These are phyloP conservation scores for Cetradonia linearis DNA, from an alignment of 495 filamentous ascomycete genomes.

Conservation along the genomic window DNA sequence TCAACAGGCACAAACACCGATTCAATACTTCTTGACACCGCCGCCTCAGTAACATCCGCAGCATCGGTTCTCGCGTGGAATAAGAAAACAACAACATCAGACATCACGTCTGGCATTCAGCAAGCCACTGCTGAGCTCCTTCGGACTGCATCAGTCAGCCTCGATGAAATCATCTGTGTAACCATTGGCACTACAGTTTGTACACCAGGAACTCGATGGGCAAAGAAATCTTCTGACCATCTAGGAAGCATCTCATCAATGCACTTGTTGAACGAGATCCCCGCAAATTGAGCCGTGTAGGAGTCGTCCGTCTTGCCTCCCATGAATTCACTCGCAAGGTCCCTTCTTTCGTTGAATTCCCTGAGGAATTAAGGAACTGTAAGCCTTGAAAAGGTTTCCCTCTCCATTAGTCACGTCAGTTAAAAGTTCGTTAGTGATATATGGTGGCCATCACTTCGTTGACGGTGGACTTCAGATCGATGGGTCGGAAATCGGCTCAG, in stretches of 20 bases:
- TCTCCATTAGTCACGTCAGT: not conserved
- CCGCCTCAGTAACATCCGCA: not conserved
- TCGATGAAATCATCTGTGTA: not conserved
- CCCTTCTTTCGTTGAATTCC: conserved; percentile 6
- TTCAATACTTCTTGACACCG: conserved; percentile 4
- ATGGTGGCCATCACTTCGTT: conserved; percentile 6
- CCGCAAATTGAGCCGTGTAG: not conserved
- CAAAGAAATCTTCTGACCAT: not conserved
- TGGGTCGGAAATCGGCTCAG: not conserved
- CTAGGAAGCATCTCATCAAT: conserved; percentile 2
- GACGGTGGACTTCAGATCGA: conserved; percentile 11
- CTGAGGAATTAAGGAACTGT: not conserved
- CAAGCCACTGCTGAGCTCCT: conserved; percentile 1
- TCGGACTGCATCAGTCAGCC: not conserved
- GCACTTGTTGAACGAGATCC: conserved; percentile 9
- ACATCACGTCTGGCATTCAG: conserved; percentile 9
- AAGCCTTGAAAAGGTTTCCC: not conserved
- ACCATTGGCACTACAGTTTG: not conserved
- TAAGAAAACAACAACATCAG: conserved; percentile 4
- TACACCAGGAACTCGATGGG: not conserved
- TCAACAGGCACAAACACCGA: not conserved
- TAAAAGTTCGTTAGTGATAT: conserved; percentile 8
- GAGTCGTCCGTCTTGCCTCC: conserved; percentile 8
- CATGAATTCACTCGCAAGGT: conserved; percentile 3
- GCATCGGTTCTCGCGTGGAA: conserved; percentile 9